Conservation (phyloP, 2,329 filamentous ascomycete species). For the Emmonsia crescens region DNA sequence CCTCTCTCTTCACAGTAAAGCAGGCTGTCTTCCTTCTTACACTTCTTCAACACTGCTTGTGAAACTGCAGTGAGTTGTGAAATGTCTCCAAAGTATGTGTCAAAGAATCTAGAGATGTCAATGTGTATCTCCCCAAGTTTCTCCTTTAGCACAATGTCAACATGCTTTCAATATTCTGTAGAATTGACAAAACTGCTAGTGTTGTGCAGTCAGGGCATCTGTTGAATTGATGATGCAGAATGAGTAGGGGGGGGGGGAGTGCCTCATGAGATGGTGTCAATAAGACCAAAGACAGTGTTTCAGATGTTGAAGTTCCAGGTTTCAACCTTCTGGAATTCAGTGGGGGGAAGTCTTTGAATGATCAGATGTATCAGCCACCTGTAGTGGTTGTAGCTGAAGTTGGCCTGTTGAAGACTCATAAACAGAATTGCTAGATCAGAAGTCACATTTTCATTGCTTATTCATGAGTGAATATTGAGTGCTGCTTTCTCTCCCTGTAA, state of each 20-base stretch:
- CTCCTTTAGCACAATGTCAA: slow-evolving; percentile 12
- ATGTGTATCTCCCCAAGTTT: slow-evolving; percentile 11
- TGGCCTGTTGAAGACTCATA: slow-evolving; percentile 1
- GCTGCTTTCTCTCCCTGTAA: too few relatives aligned
- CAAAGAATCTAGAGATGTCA: slow-evolving; percentile 15
- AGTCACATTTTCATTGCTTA: too few relatives aligned
- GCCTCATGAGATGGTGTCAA: neutral
- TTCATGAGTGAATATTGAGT: too few relatives aligned
- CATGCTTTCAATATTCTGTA: slow-evolving; percentile 12
- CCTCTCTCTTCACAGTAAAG: neutral
- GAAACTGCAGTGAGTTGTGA: slow-evolving; percentile 9
- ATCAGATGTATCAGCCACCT: slow-evolving; percentile 5
- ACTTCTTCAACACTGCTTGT: neutral
- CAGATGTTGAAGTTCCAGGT: slow-evolving; percentile 4
- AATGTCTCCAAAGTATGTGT: slow-evolving; percentile 15
- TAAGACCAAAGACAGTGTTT: slow-evolving; percentile 4
- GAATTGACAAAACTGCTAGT: slow-evolving; percentile 14
- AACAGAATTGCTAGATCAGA: neutral
- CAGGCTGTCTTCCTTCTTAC: neutral
- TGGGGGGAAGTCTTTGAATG: slow-evolving; percentile 2
- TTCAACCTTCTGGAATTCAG: neutral
- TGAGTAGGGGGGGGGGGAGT: neutral
- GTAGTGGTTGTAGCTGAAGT: slow-evolving; percentile 7
- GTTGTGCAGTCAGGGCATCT: slow-evolving; percentile 11
- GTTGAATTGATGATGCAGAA: slow-evolving; percentile 6